Percentiles rank a stretch among this genome's conserved stretches.
Evolutionary conservation across 495 filamentous ascomycete species (phyloP).

Genomic region (Aspergillus nidulans): DNA sequence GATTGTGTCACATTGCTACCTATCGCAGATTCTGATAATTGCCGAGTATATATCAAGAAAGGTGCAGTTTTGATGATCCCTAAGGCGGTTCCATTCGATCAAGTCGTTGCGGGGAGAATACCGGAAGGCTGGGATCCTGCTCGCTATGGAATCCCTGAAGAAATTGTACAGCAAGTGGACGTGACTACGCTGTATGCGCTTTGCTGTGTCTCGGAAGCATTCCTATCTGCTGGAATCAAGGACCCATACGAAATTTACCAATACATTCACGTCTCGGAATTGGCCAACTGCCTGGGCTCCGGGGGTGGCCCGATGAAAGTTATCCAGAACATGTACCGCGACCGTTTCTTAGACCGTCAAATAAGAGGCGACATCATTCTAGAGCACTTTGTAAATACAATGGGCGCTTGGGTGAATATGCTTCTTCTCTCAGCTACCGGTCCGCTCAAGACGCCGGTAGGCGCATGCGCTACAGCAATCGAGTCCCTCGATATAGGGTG

Average conservation of each 20-base stretch:
- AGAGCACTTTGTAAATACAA: constrained; percentile 99
- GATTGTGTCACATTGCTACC: constrained; percentile 93
- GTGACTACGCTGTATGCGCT: constrained; percentile 91
- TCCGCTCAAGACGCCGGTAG: constrained; percentile 96
- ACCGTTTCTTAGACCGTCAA: constrained; percentile 89
- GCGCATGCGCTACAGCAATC: constrained; percentile 93
- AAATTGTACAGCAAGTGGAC: constrained; percentile 95
- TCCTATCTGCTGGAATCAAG: constrained; percentile 89
- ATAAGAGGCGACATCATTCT: constrained; percentile 97
- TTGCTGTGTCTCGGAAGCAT: constrained; percentile 84
- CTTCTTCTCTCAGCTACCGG: constrained; percentile 91
- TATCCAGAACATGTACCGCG: constrained; percentile 95
- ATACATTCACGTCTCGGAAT: constrained; percentile 95
- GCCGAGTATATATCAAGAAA: constrained; percentile 85
- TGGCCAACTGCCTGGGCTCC: constrained; percentile 96
- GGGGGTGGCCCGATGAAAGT: constrained; percentile 79
- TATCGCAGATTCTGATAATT: constrained; percentile 84
- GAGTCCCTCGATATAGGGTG: constrained; percentile 97
- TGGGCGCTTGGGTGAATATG: constrained; percentile 99
- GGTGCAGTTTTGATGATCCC: constrained; percentile 90
- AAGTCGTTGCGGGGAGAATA: constrained; percentile 90
- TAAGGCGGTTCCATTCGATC: constrained; percentile 92
- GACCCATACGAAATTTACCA: constrained; percentile 99
- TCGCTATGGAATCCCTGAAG: constrained; percentile 91
- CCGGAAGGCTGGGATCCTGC: constrained; percentile 94